Conservation (phyloP, 78 protist species). For the Dictyostelium intermedium region DNA sequence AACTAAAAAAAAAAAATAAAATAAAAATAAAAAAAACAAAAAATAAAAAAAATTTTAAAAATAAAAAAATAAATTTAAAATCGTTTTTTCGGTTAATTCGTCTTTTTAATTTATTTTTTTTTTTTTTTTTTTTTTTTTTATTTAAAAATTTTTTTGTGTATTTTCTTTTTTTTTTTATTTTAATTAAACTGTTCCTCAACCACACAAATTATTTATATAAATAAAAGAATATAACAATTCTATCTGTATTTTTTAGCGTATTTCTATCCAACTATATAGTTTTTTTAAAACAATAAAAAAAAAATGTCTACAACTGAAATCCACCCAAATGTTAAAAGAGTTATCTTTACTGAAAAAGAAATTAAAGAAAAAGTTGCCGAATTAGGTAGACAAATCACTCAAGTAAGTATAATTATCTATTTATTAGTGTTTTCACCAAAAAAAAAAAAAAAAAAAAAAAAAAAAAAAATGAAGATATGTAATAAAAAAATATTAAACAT, state of each 20-base stretch:
- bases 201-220: background rate
- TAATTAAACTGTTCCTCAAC: background rate
- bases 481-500: no score
- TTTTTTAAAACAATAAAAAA: background rate
- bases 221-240: background rate
- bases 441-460: no score
- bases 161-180: background rate
- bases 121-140: background rate
- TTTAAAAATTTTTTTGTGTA: background rate
- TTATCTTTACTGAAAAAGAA: constrained; percentile 23
- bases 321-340: constrained; percentile 57
- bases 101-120: background rate
- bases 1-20: no score
- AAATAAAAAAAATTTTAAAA: no score
- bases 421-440: background rate
- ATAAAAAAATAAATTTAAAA: no score
- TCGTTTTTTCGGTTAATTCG: background rate
- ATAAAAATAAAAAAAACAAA: no score
- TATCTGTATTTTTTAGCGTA: background rate
- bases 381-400: constrained; percentile 21
- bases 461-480: no score
- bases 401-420: background rate
- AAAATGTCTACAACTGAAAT: background rate
- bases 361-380: constrained; percentile 32
- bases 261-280: no score